Evolutionary conservation across 805 yeast species (phyloP).

Genomic region (Kodamaea leandrae): DNA sequence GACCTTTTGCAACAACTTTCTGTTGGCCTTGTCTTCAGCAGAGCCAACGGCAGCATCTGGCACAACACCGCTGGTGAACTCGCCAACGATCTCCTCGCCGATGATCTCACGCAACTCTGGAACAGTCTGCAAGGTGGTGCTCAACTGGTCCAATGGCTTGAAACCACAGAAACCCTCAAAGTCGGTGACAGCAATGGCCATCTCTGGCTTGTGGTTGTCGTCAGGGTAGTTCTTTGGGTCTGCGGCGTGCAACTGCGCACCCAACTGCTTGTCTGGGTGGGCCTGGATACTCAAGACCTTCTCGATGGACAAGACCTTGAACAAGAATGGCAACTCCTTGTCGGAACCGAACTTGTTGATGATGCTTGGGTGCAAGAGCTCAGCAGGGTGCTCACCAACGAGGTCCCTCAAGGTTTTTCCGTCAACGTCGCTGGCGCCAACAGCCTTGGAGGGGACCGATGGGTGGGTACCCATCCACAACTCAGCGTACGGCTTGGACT

Average conservation of each 20-base stretch:
- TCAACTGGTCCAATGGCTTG: slow-evolving; percentile 81
- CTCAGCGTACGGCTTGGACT: slow-evolving; percentile 88
- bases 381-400: slow-evolving; percentile 56
- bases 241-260: slow-evolving; percentile 63
- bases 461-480: slow-evolving; percentile 99
- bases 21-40: slow-evolving; percentile 54
- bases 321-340: slow-evolving; percentile 82
- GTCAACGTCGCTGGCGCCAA: slow-evolving; percentile 27
- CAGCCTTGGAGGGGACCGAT: slow-evolving; percentile 72
- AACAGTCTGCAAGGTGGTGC: slow-evolving; percentile 60
- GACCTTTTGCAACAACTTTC: slow-evolving; percentile 65
- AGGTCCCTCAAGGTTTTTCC: slow-evolving; percentile 66
- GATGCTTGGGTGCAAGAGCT: slow-evolving; percentile 57
- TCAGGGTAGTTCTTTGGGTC: slow-evolving; percentile 97
- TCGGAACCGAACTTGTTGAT: slow-evolving; percentile 62
- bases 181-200: slow-evolving; percentile 95
- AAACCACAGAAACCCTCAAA: slow-evolving; percentile 99
- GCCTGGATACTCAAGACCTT: slow-evolving; percentile 96
- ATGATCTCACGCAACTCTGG: slow-evolving; percentile 77
- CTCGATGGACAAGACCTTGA: slow-evolving; percentile 89
- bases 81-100: slow-evolving; percentile 55
- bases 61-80: slow-evolving; percentile 51
- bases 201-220: slow-evolving; percentile 98
- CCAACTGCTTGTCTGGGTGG: slow-evolving; percentile 91
- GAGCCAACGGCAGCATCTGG: slow-evolving; percentile 47